Conservation (phyloP, 805 yeast genomes). For the Millerozyma miso region DNA sequence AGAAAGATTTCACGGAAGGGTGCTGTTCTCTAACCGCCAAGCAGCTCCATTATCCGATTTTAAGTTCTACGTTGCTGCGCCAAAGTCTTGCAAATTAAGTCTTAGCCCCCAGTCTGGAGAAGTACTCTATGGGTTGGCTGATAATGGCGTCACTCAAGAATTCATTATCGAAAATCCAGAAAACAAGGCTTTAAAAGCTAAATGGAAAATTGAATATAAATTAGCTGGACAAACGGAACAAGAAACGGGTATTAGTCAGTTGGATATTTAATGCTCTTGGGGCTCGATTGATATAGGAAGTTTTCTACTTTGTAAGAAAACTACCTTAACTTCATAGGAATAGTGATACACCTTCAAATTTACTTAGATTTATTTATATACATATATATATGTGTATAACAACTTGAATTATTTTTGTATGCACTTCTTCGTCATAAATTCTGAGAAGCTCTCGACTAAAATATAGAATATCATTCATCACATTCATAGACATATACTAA, state of each 20-base stretch:
- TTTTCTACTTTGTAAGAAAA: too few relatives aligned
- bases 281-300: too few relatives aligned
- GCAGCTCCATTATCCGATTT: slow-evolving; percentile 44
- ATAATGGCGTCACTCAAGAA: slow-evolving; percentile 52
- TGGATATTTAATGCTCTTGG: slow-evolving; percentile 4
- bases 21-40: slow-evolving; percentile 49
- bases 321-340: too few relatives aligned
- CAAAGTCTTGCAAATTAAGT: slow-evolving; percentile 54
- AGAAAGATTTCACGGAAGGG: slow-evolving; percentile 38
- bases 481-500: too few relatives aligned
- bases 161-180: slow-evolving; percentile 34
- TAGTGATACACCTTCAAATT: too few relatives aligned
- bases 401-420: too few relatives aligned
- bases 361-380: too few relatives aligned
- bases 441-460: too few relatives aligned
- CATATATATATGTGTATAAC: too few relatives aligned
- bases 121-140: slow-evolving; percentile 42
- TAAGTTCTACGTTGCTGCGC: slow-evolving; percentile 66
- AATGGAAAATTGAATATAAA: slow-evolving; percentile 66
- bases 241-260: slow-evolving; percentile 52
- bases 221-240: slow-evolving; percentile 45
- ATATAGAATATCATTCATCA: too few relatives aligned
- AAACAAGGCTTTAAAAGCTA: slow-evolving; percentile 51
- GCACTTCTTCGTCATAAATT: too few relatives aligned
- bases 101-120: slow-evolving; percentile 62